Percentiles rank a stretch among this genome's conserved stretches.
Conservation (phyloP, 257 asterid genomes). For the Fraxinus pennsylvanica region DNA sequence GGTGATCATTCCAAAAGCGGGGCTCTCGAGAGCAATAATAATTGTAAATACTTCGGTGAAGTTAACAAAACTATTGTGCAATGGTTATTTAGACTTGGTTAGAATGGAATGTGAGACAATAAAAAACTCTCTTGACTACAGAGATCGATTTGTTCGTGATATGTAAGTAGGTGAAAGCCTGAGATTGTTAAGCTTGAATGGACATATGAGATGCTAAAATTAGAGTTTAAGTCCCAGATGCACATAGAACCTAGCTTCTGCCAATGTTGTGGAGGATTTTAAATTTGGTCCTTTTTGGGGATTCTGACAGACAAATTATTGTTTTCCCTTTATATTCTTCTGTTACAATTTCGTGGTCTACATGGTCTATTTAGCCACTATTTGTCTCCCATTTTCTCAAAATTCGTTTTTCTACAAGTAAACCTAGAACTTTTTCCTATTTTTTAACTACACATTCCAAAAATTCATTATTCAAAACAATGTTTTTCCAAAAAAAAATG, state of each 20-base stretch:
- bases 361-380: neutral
- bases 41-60: too few species aligned
- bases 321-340: neutral
- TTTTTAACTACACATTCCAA: too few species aligned
- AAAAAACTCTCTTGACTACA: neutral
- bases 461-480: too few species aligned
- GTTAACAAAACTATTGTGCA: neutral
- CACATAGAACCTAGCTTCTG: neutral
- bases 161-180: slow-evolving; percentile 11
- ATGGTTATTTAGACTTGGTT: neutral
- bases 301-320: neutral
- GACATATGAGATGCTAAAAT: neutral
- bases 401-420: too few species aligned
- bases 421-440: too few species aligned
- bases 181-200: slow-evolving; percentile 15
- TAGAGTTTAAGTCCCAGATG: neutral
- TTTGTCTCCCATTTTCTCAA: too few species aligned
- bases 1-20: too few species aligned
- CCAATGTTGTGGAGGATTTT: neutral
- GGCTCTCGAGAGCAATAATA: too few species aligned
- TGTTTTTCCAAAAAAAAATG: too few species aligned
- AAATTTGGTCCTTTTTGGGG: neutral
- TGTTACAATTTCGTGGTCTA: neutral
- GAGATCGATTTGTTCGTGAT: neutral
- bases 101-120: neutral